A percentile compares a stretch with the other conserved stretches of the same genome.
Conservation (phyloP, 495 filamentous ascomycete species). For the Xylaria venustula region DNA sequence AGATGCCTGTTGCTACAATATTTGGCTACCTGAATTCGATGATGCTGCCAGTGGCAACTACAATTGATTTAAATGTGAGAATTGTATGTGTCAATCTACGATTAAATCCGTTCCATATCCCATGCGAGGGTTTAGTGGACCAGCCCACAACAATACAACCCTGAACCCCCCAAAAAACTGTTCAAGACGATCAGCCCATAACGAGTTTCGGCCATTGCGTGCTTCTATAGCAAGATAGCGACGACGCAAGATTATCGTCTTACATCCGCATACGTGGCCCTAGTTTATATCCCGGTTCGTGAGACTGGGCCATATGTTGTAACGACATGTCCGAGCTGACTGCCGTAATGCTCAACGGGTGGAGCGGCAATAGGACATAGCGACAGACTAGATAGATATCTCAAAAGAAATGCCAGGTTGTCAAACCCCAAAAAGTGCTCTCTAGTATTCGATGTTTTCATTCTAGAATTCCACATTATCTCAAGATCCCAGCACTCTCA, state of each 20-base stretch:
- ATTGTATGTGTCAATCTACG: neutral
- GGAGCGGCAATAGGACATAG: neutral
- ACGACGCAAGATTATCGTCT: conserved; percentile 2
- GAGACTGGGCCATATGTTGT: neutral
- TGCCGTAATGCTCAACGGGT: neutral
- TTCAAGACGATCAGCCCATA: neutral
- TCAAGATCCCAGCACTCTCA: neutral
- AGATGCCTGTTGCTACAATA: neutral
- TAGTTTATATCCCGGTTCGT: neutral
- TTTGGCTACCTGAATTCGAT: neutral
- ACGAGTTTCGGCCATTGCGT: neutral
- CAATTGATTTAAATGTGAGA: neutral
- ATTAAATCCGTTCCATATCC: neutral
- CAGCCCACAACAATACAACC: neutral
- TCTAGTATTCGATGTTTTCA: neutral
- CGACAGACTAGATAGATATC: neutral
- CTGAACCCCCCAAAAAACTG: neutral
- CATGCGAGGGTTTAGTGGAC: neutral
- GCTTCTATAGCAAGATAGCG: conserved; percentile 1
- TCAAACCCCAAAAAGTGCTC: neutral
- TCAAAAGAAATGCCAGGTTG: neutral
- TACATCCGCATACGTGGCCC: neutral
- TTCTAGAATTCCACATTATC: neutral
- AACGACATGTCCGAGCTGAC: neutral
- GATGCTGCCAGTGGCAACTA: neutral